Conservation (phyloP, 2,329 filamentous ascomycete genomes). For the Cordyceps tenuipes region DNA sequence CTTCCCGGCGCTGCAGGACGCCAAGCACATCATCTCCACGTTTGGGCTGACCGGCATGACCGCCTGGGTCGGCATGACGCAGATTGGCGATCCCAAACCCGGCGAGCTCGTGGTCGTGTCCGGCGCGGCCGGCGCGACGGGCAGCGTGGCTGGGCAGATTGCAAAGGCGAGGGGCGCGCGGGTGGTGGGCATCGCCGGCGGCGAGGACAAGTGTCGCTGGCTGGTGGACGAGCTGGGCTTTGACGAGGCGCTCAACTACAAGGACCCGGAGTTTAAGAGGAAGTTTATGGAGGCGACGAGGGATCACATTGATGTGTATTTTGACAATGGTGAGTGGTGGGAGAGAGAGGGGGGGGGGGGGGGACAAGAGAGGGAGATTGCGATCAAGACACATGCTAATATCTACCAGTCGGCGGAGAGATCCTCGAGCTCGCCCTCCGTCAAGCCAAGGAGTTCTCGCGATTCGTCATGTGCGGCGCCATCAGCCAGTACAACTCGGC, state of each 20-base stretch:
- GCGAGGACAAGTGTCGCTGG: conserved; percentile 59
- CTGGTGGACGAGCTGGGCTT: conserved; percentile 57
- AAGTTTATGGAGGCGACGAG: conserved; percentile 52
- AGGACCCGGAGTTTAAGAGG: conserved; percentile 50
- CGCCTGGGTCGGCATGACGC: conserved; percentile 65
- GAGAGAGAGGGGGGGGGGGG: no score
- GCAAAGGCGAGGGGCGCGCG: conserved; percentile 60
- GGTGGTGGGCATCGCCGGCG: conserved; percentile 59
- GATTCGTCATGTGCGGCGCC: conserved; percentile 64
- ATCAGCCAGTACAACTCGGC: conserved; percentile 62
- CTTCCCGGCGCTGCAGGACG: conserved; percentile 29
- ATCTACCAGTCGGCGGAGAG: conserved; percentile 53
- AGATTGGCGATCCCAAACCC: conserved; percentile 57
- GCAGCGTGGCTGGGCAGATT: conserved; percentile 68
- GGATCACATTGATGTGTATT: conserved; percentile 59
- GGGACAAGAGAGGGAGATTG: background rate
- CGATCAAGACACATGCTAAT: background rate
- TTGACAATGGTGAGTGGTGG: conserved; percentile 48
- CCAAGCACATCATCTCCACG: conserved; percentile 54
- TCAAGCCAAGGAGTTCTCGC: conserved; percentile 52
- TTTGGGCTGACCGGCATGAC: conserved; percentile 63
- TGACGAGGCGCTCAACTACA: conserved; percentile 62
- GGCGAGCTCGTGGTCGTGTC: conserved; percentile 72
- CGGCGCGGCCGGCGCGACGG: conserved; percentile 70
- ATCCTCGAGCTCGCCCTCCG: conserved; percentile 59